Percentiles rank a stretch among this genome's conserved stretches.
Evolutionary conservation across 306 rosid genomes (phyloP).

Genomic region (Lathyrus sativus): DNA sequence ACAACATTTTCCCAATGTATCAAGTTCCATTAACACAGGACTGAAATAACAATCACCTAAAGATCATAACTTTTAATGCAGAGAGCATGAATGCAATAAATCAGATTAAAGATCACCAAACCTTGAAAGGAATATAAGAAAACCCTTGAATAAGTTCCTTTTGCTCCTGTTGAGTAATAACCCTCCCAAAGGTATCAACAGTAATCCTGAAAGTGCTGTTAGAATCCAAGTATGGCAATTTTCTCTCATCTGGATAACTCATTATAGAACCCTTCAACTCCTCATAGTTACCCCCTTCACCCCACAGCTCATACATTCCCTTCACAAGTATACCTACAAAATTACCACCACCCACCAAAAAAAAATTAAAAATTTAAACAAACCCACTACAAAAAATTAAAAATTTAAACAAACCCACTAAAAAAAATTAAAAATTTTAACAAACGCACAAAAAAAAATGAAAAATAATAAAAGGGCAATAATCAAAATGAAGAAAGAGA

Average conservation of each 20-base stretch:
- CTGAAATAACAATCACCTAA: neutral
- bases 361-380: neutral
- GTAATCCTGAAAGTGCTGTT: constrained; percentile 77
- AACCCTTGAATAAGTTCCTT: constrained; percentile 69
- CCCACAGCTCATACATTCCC: constrained; percentile 97
- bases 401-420: neutral
- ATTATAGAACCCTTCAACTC: constrained; percentile 70
- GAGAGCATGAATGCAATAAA: neutral
- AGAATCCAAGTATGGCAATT: constrained; percentile 67
- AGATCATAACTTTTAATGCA: constrained; percentile 4
- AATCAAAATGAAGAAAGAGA: constrained; percentile 1
- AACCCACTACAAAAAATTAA: constrained; percentile 11
- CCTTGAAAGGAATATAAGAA: constrained; percentile 85
- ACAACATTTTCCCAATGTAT: neutral
- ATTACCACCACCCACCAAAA: neutral
- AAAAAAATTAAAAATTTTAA: neutral
- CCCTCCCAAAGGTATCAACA: constrained; percentile 87
- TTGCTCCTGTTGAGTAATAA: constrained; percentile 67
- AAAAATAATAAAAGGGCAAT: neutral
- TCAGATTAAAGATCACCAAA: constrained; percentile 29
- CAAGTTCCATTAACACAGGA: neutral
- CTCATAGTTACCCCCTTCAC: constrained; percentile 77
- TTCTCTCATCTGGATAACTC: constrained; percentile 71
- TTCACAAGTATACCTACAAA: constrained; percentile 84
- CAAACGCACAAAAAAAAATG: constrained; percentile 17